Evolutionary conservation across 257 asterid genomes (phyloP).

Genomic region (Solanum bulbocastanum): DNA sequence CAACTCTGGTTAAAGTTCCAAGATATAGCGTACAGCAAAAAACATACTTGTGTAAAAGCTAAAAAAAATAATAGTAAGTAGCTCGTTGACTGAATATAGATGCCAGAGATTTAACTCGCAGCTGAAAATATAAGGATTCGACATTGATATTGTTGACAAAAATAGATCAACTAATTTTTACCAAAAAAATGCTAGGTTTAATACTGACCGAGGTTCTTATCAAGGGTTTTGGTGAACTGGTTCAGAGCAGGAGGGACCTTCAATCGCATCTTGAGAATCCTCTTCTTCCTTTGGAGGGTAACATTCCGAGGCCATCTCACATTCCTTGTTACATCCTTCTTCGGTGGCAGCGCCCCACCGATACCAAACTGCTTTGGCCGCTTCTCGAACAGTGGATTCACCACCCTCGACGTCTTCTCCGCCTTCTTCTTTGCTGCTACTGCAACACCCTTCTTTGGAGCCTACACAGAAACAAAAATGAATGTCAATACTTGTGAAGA

Average conservation of each 20-base stretch:
- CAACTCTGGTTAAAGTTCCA: too few species aligned
- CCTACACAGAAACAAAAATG: background rate
- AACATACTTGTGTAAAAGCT: background rate
- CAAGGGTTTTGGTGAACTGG: background rate
- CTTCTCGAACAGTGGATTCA: background rate
- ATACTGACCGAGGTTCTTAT: background rate
- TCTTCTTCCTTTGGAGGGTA: background rate
- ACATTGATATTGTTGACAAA: background rate
- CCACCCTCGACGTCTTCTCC: background rate
- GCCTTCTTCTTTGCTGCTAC: background rate
- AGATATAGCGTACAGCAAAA: background rate
- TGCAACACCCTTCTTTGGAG: background rate
- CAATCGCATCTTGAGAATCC: background rate
- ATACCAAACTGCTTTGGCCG: background rate
- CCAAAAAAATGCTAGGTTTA: background rate
- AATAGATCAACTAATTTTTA: too few species aligned
- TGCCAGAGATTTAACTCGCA: background rate
- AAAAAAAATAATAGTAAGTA: background rate
- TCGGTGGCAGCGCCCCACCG: background rate
- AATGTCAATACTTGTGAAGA: background rate
- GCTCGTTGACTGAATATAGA: background rate
- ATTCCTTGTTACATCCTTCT: background rate
- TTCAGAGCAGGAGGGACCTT: background rate
- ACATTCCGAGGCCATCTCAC: background rate
- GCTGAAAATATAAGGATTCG: too few species aligned